phyloP scores from a whole-genome alignment of 169 alveolate genomes.

The Pseudocohnilembus persalinus region DNA sequence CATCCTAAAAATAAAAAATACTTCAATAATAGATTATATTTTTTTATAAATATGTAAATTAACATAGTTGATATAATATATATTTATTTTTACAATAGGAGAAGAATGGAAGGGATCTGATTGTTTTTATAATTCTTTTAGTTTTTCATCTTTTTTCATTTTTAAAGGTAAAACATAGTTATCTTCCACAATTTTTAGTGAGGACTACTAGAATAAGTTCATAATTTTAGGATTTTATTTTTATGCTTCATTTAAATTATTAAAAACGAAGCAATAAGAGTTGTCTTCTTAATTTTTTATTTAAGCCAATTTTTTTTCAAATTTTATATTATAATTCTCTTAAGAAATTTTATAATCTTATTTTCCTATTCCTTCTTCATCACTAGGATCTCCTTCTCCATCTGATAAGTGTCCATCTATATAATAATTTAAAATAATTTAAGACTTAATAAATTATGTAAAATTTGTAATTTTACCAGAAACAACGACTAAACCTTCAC shows the following conservation, averaged over 20 bases:
- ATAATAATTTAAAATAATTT: too few species aligned
- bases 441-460: too few species aligned
- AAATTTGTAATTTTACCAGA: neutral
- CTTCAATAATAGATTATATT: too few species aligned
- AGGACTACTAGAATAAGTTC: neutral
- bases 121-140: too few species aligned
- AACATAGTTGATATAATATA: too few species aligned
- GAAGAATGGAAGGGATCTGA: neutral
- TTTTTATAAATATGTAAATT: too few species aligned
- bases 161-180: neutral
- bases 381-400: neutral
- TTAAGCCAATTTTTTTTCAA: neutral
- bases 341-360: neutral
- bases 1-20: neutral
- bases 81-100: neutral
- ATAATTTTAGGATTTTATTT: too few species aligned
- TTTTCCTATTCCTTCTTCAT: neutral
- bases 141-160: neutral
- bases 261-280: neutral
- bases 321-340: neutral
- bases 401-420: neutral
- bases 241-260: neutral
- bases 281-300: neutral
- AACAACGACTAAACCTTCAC: neutral
- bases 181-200: neutral